These are phyloP conservation scores for Picea glauca DNA, from an alignment of 75 land plant genomes.

Conservation along the genomic window DNA sequence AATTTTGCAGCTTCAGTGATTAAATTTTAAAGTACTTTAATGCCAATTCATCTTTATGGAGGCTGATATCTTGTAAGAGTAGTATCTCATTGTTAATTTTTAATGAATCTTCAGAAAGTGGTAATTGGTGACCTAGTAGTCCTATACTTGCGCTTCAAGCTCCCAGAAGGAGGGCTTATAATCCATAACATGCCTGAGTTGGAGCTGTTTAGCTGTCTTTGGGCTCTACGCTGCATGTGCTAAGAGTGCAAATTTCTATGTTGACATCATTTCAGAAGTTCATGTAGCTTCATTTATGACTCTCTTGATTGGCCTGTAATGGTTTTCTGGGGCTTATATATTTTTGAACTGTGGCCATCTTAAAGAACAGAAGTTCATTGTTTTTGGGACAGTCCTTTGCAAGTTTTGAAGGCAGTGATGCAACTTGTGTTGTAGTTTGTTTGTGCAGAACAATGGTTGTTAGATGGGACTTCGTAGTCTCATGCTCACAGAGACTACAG, in stretches of 20 bases:
- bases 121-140: neutral
- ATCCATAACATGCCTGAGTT: neutral
- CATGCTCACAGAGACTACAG: neutral
- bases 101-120: neutral
- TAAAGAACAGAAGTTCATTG: neutral
- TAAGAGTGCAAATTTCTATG: neutral
- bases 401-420: neutral
- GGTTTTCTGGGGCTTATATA: neutral
- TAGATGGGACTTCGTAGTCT: too few species aligned
- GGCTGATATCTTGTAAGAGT: neutral
- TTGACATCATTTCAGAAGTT: neutral
- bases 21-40: too few species aligned
- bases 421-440: neutral
- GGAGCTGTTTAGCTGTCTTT: neutral
- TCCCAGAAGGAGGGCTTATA: neutral
- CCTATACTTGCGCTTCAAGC: neutral
- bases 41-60: neutral
- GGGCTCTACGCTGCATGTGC: too few species aligned
- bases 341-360: neutral
- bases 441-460: neutral
- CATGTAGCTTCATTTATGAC: neutral
- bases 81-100: neutral
- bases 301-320: neutral
- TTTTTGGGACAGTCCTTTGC: neutral
- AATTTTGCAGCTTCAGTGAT: too few species aligned